Conservation (phyloP, 169 alveolate species). For the Plasmodium vivax region DNA sequence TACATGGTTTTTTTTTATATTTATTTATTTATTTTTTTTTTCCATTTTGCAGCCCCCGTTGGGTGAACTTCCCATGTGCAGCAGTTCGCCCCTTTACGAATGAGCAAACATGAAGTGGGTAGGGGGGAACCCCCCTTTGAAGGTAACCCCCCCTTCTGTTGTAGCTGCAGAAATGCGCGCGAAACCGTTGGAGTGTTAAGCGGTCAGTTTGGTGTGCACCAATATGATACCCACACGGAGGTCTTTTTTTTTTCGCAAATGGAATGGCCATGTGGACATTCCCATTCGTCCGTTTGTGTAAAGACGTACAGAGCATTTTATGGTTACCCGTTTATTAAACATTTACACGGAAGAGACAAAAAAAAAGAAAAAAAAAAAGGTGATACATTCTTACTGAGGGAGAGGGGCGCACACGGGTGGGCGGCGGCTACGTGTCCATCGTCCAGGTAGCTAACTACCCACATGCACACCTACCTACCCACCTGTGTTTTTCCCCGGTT, state of each 20-base stretch:
- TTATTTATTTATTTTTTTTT: too few relatives aligned
- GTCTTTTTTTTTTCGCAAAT: background rate
- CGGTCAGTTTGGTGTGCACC: background rate
- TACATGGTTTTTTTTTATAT: background rate
- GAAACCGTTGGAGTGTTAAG: background rate
- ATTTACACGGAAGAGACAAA: background rate
- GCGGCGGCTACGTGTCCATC: background rate
- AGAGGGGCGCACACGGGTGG: background rate
- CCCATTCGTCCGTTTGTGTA: background rate
- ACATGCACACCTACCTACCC: background rate
- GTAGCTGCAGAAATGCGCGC: background rate
- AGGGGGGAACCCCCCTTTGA: background rate
- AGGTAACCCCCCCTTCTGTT: background rate
- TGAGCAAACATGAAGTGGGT: background rate
- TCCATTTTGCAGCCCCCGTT: background rate
- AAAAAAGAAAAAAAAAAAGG: background rate
- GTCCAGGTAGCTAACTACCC: background rate
- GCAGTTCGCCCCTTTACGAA: background rate
- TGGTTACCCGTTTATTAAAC: background rate
- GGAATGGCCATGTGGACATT: background rate
- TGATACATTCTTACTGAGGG: background rate
- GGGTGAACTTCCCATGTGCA: background rate
- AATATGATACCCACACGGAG: background rate
- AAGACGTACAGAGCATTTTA: background rate
- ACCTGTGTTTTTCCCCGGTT: background rate